Evolutionary conservation across 805 yeast genomes (phyloP).

Genomic region (Grigorovia transvaalensis): DNA sequence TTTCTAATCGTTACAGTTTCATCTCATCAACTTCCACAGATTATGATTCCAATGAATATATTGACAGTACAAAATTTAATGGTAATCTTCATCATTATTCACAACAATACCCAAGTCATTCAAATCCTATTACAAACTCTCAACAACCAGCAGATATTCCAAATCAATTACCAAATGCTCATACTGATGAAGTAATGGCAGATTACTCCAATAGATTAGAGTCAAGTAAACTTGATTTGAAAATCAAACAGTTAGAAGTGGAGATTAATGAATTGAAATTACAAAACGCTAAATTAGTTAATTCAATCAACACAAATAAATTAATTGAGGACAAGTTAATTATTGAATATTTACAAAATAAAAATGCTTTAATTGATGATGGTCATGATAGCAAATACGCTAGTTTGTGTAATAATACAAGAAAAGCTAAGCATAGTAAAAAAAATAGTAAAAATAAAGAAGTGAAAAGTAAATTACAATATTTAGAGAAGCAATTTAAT

Average conservation of each 20-base stretch:
- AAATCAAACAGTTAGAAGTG: conserved; percentile 26
- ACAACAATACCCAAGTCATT: conserved; percentile 1
- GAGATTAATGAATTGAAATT: conserved; percentile 26
- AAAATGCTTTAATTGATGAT: neutral
- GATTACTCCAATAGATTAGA: conserved; percentile 2
- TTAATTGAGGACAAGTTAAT: conserved; percentile 20
- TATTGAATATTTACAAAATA: conserved; percentile 1
- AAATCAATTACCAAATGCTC: neutral
- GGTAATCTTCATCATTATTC: conserved; percentile 2
- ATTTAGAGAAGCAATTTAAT: conserved; percentile 23
- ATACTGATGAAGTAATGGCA: neutral
- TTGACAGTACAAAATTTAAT: neutral
- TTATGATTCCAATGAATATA: conserved; percentile 8
- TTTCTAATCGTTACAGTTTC: conserved; percentile 22
- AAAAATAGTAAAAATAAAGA: conserved; percentile 1
- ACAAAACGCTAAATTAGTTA: conserved; percentile 26
- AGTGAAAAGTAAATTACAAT: conserved; percentile 21
- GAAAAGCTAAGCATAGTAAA: too few relatives aligned
- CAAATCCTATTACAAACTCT: neutral
- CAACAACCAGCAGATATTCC: neutral
- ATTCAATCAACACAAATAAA: conserved; percentile 20
- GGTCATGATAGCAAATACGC: neutral
- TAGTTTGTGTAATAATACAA: conserved; percentile 3
- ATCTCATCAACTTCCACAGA: conserved; percentile 26
- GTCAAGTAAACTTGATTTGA: conserved; percentile 14